phyloP scores from a whole-genome alignment of 2,329 filamentous ascomycete genomes.

The Nemania serpens region DNA sequence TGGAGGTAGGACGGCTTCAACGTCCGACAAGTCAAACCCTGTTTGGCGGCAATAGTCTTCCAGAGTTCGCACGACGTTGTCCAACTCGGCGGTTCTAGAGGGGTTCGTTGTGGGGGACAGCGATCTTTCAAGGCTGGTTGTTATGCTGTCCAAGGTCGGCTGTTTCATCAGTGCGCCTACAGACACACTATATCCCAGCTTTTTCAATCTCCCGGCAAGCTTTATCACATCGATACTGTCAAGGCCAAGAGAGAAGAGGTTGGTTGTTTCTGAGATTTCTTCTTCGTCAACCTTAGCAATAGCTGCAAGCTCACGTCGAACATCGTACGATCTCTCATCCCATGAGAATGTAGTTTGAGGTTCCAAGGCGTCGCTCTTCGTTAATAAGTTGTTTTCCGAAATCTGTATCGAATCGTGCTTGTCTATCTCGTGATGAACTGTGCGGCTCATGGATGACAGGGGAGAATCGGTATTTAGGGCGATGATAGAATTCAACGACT shows the following conservation, averaged over 20 bases:
- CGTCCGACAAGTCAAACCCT: conserved; percentile 43
- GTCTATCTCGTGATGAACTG: neutral
- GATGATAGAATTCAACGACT: conserved; percentile 36
- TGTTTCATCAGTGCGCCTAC: conserved; percentile 79
- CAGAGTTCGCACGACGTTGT: conserved; percentile 43
- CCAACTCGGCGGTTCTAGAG: conserved; percentile 20
- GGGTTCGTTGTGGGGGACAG: neutral
- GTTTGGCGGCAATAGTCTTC: conserved; percentile 44
- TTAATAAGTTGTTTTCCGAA: neutral
- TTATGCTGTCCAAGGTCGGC: conserved; percentile 69
- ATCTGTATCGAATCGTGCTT: neutral
- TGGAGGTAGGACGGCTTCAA: conserved; percentile 70
- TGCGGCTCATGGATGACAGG: neutral
- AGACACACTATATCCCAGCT: conserved; percentile 61
- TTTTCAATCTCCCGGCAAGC: conserved; percentile 72
- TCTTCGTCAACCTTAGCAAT: conserved; percentile 60
- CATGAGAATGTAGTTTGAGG: conserved; percentile 56
- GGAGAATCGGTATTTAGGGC: conserved; percentile 15
- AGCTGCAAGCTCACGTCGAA: conserved; percentile 66
- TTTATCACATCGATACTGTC: conserved; percentile 94
- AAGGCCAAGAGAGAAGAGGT: conserved; percentile 80
- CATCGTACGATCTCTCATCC: conserved; percentile 54
- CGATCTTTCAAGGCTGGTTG: conserved; percentile 36
- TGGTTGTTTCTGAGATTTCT: conserved; percentile 61
- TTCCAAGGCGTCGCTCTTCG: neutral